A percentile compares a stretch with the other conserved stretches of the same genome.
These are phyloP conservation scores for Citrullus colocynthis DNA, from an alignment of 306 rosid genomes.

Conservation along the genomic window DNA sequence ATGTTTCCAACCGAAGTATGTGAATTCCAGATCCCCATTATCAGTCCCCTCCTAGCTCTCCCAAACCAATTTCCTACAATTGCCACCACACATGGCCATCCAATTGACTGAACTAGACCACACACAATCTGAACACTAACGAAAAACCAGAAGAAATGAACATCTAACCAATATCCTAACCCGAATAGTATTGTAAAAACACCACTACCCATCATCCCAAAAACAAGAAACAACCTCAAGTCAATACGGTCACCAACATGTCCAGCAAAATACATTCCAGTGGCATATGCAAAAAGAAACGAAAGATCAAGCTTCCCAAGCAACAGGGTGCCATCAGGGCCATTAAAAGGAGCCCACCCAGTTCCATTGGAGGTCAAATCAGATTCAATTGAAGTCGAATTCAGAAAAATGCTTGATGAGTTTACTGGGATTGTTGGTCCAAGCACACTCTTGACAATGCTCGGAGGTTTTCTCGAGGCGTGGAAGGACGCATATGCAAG, in stretches of 20 bases:
- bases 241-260: slow-evolving; percentile 76
- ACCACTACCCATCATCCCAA: slow-evolving; percentile 94
- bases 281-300: slow-evolving; percentile 57
- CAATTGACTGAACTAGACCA: slow-evolving; percentile 89
- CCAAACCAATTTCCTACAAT: slow-evolving; percentile 82
- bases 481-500: slow-evolving; percentile 79
- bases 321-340: slow-evolving; percentile 49
- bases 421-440: slow-evolving; percentile 48
- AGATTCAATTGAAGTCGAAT: slow-evolving; percentile 13
- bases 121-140: slow-evolving; percentile 61
- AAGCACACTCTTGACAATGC: slow-evolving; percentile 86
- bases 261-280: slow-evolving; percentile 84
- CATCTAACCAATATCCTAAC: slow-evolving; percentile 68
- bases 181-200: slow-evolving; percentile 56
- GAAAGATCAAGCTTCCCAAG: slow-evolving; percentile 86
- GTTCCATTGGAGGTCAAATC: slow-evolving; percentile 20
- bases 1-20: slow-evolving; percentile 90
- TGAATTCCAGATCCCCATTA: slow-evolving; percentile 88
- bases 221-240: slow-evolving; percentile 66
- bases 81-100: slow-evolving; percentile 98
- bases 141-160: slow-evolving; percentile 63
- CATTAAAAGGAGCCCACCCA: slow-evolving; percentile 83
- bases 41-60: slow-evolving; percentile 74
- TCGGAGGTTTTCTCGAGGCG: slow-evolving; percentile 82
- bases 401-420: slow-evolving; percentile 21